Percentiles rank a stretch among this genome's conserved stretches.
phyloP scores from a whole-genome alignment of 202 grass and related monocot species.

The Zizania palustris region DNA sequence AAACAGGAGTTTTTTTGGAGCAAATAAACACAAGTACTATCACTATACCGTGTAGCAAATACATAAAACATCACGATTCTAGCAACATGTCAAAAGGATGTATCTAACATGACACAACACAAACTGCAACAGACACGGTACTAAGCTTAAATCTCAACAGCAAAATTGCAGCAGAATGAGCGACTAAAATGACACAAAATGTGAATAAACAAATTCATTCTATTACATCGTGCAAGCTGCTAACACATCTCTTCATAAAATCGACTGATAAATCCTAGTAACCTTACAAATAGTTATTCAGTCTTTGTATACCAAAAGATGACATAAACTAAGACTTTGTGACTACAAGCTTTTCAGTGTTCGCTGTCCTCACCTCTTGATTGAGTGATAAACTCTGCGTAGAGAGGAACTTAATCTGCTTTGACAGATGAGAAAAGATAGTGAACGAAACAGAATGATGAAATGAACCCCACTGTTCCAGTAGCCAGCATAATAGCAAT shows the following conservation, averaged over 20 bases:
- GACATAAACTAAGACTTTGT: constrained; percentile 43
- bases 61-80: background rate
- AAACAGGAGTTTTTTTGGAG: background rate
- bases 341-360: constrained; percentile 50
- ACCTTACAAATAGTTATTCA: constrained; percentile 64
- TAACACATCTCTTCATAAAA: constrained; percentile 47
- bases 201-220: constrained; percentile 58
- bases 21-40: background rate
- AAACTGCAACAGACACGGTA: constrained; percentile 23
- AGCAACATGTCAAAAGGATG: background rate
- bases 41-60: background rate
- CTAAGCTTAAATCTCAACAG: constrained; percentile 40
- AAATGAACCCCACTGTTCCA: constrained; percentile 82
- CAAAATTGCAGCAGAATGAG: constrained; percentile 29
- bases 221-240: constrained; percentile 52
- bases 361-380: constrained; percentile 52
- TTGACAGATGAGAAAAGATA: constrained; percentile 92
- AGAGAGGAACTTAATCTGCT: constrained; percentile 57
- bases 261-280: constrained; percentile 49
- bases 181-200: constrained; percentile 40
- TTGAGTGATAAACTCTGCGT: constrained; percentile 9
- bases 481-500: constrained; percentile 91
- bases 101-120: constrained; percentile 31
- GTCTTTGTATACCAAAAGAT: constrained; percentile 64
- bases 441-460: constrained; percentile 89